Percentiles rank a stretch among this genome's conserved stretches.
Evolutionary conservation across 345 rosid genomes (phyloP).

Genomic region (Clausena lansium): DNA sequence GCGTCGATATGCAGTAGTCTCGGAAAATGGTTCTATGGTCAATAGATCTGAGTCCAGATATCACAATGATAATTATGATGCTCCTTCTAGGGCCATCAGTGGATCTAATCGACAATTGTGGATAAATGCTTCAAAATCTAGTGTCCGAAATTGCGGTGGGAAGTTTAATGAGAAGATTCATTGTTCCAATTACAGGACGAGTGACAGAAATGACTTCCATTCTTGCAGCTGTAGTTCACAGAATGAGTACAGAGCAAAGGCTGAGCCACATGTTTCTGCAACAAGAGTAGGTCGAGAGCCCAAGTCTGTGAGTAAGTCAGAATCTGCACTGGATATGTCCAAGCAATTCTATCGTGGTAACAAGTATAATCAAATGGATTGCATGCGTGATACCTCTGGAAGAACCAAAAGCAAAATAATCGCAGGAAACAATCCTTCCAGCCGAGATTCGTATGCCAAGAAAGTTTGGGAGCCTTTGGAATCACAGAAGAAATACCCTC

Average conservation of each 20-base stretch:
- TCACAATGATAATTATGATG: conserved; percentile 50
- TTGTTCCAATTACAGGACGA: conserved; percentile 39
- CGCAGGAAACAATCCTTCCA: conserved; percentile 34
- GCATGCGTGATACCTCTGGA: conserved; percentile 46
- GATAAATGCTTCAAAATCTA: conserved; percentile 46
- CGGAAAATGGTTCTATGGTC: conserved; percentile 44
- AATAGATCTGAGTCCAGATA: conserved; percentile 54
- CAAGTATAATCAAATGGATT: conserved; percentile 54
- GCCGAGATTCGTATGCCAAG: conserved; percentile 47
- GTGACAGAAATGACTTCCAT: conserved; percentile 59
- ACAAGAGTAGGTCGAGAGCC: conserved; percentile 50
- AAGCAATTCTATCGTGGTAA: conserved; percentile 53
- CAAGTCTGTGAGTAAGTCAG: conserved; percentile 48
- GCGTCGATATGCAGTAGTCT: conserved; percentile 39
- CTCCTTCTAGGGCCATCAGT: conserved; percentile 48
- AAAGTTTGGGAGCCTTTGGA: conserved; percentile 87
- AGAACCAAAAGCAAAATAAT: conserved; percentile 53
- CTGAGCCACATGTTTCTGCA: conserved; percentile 50
- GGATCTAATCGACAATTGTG: conserved; percentile 52
- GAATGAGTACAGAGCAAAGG: conserved; percentile 55
- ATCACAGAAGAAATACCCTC: conserved; percentile 52
- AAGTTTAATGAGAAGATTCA: conserved; percentile 62
- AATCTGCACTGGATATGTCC: conserved; percentile 52
- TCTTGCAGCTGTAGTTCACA: conserved; percentile 64
- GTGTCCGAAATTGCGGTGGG: conserved; percentile 41